Conservation (phyloP, 208 protist species). For the Crithidia bombi region DNA sequence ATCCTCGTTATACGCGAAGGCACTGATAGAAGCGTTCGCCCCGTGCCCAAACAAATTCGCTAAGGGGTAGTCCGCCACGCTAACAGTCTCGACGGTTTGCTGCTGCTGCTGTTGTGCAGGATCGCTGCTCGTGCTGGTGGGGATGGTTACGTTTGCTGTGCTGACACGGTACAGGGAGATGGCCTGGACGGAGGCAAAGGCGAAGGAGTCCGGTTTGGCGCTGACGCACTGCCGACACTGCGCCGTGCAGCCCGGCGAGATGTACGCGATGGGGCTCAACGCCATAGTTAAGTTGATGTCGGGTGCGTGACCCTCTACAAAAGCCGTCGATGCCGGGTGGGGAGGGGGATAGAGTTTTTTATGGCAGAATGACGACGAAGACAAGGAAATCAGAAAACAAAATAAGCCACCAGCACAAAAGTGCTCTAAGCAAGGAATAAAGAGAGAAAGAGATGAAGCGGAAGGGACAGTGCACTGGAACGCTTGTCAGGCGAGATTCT, state of each 20-base stretch:
- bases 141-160: slow-evolving; percentile 32
- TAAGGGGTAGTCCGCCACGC: slow-evolving; percentile 54
- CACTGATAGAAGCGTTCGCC: slow-evolving; percentile 45
- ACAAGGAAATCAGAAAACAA: too few species aligned
- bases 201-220: slow-evolving; percentile 56
- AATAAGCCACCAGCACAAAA: too few species aligned
- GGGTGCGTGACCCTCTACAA: too few species aligned
- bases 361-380: too few species aligned
- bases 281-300: slow-evolving; percentile 55
- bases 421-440: background rate
- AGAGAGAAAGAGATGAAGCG: slow-evolving; percentile 13
- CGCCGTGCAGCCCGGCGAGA: slow-evolving; percentile 73
- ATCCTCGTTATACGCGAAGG: slow-evolving; percentile 87
- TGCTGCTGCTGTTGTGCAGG: slow-evolving; percentile 23
- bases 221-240: slow-evolving; percentile 60
- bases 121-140: slow-evolving; percentile 24
- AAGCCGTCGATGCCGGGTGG: too few species aligned
- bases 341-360: too few species aligned
- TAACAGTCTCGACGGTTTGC: slow-evolving; percentile 23
- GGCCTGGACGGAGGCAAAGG: slow-evolving; percentile 56
- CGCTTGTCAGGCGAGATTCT: too few species aligned
- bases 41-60: slow-evolving; percentile 59
- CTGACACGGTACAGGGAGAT: slow-evolving; percentile 65
- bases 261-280: slow-evolving; percentile 63
- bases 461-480: too few species aligned